Base-by-base conservation (phyloP, 768 basidiomycete genomes). In the Rhodotorula graminis region DNA sequence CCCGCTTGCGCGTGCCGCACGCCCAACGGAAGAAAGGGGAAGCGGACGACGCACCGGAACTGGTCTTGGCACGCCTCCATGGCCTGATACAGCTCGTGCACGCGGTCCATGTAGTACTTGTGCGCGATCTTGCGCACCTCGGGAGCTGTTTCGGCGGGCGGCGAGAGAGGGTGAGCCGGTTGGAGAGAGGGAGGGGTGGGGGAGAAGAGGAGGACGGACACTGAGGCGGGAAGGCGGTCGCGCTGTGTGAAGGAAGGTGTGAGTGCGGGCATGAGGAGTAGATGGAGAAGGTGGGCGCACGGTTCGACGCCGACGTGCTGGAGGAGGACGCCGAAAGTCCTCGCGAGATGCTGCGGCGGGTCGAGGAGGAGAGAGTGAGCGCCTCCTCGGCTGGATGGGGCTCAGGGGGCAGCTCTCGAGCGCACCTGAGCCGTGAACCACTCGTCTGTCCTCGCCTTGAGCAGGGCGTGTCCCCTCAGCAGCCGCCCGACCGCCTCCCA, bases 81-180 rank as follows among this genome's bases (percentile, higher is more conserved):
- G 5, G 47, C 68, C 16, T 42, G 52, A 40, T 70, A 60, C 16
- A 76, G 47, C 40, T 76, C 71, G 65, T 61, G 29, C 8, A 76
- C 74, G 10, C 74, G 68, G 40, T 72, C 64, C 62, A 72, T 67
- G 69, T 72, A 76, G 63, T 70, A 76, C 47, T 66, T 67, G 47
- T 67, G 71, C 9, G 74, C 74, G 44, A 76, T 33, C 56, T 67
- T 60, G 62, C 66, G 68, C 15, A 76, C 55, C 19, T 60, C 65
- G 15, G 71, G 47, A 14, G 61, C 74, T 76, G 64, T 8, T 31
- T 14, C 19, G 15, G 11, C 3, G 27, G 10, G 14, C 1, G 11
- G 5, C 4, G 37, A 9, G 9, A 23, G n/a, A 4, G 61, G 61
- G 49, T 50, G 49, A 61, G 61, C 27, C 16, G 2, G 4, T n/a